Evolutionary conservation across 2,329 filamentous ascomycete genomes (phyloP), one percentile per base, ranked within the genome.

Genomic region (Akanthomyces lecanii): DNA sequence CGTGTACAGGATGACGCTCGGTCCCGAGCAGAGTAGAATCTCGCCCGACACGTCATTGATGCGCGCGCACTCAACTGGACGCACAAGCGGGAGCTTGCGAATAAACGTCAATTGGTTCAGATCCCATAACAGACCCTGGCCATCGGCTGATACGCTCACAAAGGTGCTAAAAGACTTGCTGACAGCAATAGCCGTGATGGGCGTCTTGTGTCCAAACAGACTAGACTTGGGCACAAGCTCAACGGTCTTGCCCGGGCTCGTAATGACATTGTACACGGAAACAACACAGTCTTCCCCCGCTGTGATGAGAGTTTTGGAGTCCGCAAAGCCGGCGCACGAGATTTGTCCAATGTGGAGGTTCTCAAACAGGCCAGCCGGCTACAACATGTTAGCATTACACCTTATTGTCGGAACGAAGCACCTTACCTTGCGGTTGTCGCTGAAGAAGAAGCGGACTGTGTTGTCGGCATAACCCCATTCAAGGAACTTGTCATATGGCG

Each of bases 391-490:
- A 76, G 75, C 62, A 40, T 58, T 59, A 48, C 48, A 63, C 53
- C 61, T 63, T 11, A 25, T 62, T 33, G 55, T 40, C 6, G 40
- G 48, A 47, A 52, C 30, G 21, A 62, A 52, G 55, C 59, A 60
- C 42, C 67, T 67, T 76, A 86, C 82, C 78, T 91, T 93, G 71
- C 91, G 88, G 63, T 86, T 91, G 67, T 97, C 92, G 54, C 89
- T 87, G 62, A 89, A 86, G 77, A 91, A 97, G 79, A 99, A 98
- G 4, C 95, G 89, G 33, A 99, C 85, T 68, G 91, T 96, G 69
- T 91, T 91, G 74, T 99, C 95, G 0, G 91, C 90, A 69, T 96
- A 98, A 1, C 94, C 94, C 94, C 94, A 98, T 77, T 97, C 92
- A 68, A 98, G 84, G 70, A 92, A 97, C 69, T 92, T 92, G 75